Percentiles rank a stretch among this genome's conserved stretches.
Evolutionary conservation across 2,329 filamentous ascomycete genomes (phyloP).

Genomic region (Neurospora sp.): DNA sequence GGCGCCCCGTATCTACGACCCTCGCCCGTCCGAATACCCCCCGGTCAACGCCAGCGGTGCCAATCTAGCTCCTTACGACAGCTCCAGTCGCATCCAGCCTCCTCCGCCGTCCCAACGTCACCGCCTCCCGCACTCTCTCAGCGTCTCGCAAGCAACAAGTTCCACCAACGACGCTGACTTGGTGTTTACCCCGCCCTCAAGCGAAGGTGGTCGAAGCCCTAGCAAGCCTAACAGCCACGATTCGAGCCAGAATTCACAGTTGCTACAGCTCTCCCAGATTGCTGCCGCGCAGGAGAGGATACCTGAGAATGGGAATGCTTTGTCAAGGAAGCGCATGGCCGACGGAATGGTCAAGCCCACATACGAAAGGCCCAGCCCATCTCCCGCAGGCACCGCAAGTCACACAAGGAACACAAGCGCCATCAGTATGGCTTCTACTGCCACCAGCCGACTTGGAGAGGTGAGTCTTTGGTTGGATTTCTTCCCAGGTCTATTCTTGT

Average conservation of each 20-base stretch:
- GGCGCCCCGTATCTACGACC: neutral
- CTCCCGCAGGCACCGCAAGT: conserved; percentile 35
- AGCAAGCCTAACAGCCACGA: conserved; percentile 27
- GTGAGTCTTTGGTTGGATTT: conserved; percentile 35
- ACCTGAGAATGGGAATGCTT: conserved; percentile 22
- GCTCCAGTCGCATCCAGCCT: conserved; percentile 1
- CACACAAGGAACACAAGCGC: conserved; percentile 66
- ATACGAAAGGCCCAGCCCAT: conserved; percentile 31
- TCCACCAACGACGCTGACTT: conserved; percentile 29
- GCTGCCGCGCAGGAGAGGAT: conserved; percentile 43
- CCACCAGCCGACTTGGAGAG: conserved; percentile 66
- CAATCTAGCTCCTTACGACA: neutral
- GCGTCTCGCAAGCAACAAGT: conserved; percentile 34
- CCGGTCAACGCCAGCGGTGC: neutral
- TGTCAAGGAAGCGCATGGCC: conserved; percentile 62
- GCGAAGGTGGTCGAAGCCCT: conserved; percentile 31
- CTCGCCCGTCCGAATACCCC: neutral
- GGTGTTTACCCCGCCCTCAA: conserved; percentile 33
- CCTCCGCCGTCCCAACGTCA: conserved; percentile 6
- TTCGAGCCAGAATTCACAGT: conserved; percentile 45
- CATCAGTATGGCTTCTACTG: conserved; percentile 49
- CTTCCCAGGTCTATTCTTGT: too few relatives aligned
- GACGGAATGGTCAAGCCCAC: conserved; percentile 60
- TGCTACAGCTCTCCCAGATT: conserved; percentile 48
- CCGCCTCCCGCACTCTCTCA: conserved; percentile 22